These are phyloP conservation scores for Mycena haematopus DNA, from an alignment of 768 basidiomycete species.

Conservation along the genomic window DNA sequence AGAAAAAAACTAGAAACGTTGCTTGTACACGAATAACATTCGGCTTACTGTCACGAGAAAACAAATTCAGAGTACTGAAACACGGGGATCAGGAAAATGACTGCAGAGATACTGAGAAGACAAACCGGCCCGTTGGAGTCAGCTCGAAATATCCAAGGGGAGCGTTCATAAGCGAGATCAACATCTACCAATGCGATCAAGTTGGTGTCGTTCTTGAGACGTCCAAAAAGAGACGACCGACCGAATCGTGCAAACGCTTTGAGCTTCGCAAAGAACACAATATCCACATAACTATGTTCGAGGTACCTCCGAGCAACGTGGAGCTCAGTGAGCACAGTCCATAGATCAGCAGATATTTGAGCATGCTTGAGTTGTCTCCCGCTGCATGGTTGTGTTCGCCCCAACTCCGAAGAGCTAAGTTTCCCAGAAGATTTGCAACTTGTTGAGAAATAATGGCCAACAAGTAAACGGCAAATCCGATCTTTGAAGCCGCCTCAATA, in stretches of 20 bases:
- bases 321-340: constrained; percentile 70
- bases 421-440: constrained; percentile 62
- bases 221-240: constrained; percentile 41
- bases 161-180: constrained; percentile 79
- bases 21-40: no score
- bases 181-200: constrained; percentile 57
- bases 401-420: constrained; percentile 79
- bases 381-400: constrained; percentile 74
- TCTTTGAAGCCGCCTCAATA: constrained; percentile 76
- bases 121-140: constrained; percentile 83
- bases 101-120: not conserved
- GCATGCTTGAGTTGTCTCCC: constrained; percentile 64
- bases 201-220: not conserved
- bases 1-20: not conserved
- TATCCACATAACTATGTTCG: constrained; percentile 76
- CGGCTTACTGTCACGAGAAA: constrained; percentile 75
- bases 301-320: constrained; percentile 57
- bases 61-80: constrained; percentile 84
- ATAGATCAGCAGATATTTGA: constrained; percentile 66
- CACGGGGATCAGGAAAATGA: not conserved
- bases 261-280: constrained; percentile 79
- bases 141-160: constrained; percentile 90
- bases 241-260: constrained; percentile 76
- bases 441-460: constrained; percentile 63
- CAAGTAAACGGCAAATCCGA: constrained; percentile 72